These are phyloP conservation scores for Pascua sp. DNA, from an alignment of 1,284 basidiomycete species.

Conservation along the genomic window DNA sequence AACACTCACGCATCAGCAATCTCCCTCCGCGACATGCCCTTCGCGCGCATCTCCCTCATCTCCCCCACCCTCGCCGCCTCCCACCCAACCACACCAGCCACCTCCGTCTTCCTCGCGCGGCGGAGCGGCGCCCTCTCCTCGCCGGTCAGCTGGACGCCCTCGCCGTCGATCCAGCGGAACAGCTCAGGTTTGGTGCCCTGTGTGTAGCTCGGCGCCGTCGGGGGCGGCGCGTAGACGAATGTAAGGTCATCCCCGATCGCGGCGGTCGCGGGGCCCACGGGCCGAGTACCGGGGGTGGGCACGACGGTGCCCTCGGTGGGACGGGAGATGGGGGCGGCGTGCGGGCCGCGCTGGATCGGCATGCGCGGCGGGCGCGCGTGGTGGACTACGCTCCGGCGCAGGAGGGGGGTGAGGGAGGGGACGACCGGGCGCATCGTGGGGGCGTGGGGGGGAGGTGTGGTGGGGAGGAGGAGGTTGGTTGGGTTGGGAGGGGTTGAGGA, in stretches of 20 bases:
- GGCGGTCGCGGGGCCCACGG: not conserved
- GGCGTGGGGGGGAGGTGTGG: not conserved
- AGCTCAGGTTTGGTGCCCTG: constrained; percentile 36
- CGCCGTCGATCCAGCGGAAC: constrained; percentile 35
- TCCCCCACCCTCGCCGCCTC: constrained; percentile 23
- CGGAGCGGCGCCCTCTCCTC: constrained; percentile 28
- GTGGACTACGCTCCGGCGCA: constrained; percentile 31
- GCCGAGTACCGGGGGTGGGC: constrained; percentile 20
- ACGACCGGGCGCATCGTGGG: not conserved
- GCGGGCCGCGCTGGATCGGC: constrained; percentile 33
- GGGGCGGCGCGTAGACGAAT: constrained; percentile 43
- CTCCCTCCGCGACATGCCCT: constrained; percentile 28
- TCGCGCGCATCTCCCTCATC: constrained; percentile 31
- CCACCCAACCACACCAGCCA: constrained; percentile 18
- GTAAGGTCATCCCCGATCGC: constrained; percentile 24
- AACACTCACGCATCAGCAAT: constrained; percentile 40
- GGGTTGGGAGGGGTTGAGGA: no score
- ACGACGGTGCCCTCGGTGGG: constrained; percentile 42
- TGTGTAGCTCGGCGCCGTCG: constrained; percentile 41
- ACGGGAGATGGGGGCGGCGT: constrained; percentile 22
- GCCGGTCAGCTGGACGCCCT: constrained; percentile 28
- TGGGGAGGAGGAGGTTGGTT: no score
- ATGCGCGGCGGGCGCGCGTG: constrained; percentile 40
- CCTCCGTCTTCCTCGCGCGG: not conserved
- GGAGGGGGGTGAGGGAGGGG: constrained; percentile 1